Conservation (phyloP, 768 basidiomycete genomes). For the Aureoboletus auriporus region DNA sequence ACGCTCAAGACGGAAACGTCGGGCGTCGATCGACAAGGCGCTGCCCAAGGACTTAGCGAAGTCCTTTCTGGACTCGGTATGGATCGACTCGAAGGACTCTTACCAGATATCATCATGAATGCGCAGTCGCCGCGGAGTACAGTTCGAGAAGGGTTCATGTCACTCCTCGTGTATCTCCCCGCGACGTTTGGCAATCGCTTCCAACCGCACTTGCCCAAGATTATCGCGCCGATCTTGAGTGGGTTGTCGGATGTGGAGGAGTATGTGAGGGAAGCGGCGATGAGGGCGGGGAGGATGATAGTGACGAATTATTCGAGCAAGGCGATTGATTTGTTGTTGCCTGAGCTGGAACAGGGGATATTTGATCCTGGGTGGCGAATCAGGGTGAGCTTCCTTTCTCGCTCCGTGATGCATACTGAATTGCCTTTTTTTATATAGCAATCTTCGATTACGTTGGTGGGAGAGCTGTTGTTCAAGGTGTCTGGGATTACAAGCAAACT, state of each 20-base stretch:
- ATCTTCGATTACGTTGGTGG: constrained; percentile 93
- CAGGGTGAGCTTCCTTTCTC: constrained; percentile 50
- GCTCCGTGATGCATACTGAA: not conserved
- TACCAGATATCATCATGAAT: constrained; percentile 91
- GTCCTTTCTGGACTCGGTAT: constrained; percentile 96
- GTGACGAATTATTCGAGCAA: constrained; percentile 89
- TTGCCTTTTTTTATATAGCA: constrained; percentile 51
- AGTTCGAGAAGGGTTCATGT: constrained; percentile 98
- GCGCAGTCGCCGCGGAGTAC: constrained; percentile 87
- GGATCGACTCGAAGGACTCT: constrained; percentile 89
- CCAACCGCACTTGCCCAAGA: constrained; percentile 92
- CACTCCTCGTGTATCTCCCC: constrained; percentile 89
- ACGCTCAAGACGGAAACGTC: constrained; percentile 91
- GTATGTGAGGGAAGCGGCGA: constrained; percentile 94
- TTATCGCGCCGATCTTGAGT: constrained; percentile 86
- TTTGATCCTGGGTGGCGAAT: constrained; percentile 96
- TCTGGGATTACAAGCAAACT: constrained; percentile 92
- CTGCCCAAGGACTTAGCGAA: constrained; percentile 94
- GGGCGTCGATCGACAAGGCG: constrained; percentile 95
- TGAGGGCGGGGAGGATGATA: constrained; percentile 98
- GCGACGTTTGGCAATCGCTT: constrained; percentile 96
- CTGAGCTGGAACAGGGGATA: constrained; percentile 92
- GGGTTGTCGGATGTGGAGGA: constrained; percentile 93
- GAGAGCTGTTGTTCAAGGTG: constrained; percentile 93
- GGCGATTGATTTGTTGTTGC: constrained; percentile 90